Base-by-base conservation (phyloP, 257 asterid genomes). In the Solanum ossicruentum region DNA sequence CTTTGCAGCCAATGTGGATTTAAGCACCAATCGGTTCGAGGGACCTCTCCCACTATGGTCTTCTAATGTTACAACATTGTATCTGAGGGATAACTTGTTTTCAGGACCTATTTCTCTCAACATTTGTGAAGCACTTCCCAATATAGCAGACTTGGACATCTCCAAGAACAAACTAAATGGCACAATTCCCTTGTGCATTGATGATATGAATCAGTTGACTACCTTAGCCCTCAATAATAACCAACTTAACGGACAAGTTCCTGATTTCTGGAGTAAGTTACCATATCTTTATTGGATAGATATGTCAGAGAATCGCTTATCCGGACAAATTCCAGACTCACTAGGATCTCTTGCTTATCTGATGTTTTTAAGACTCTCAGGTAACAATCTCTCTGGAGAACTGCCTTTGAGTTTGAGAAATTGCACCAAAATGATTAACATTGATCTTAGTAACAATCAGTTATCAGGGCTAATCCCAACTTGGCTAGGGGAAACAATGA, bases 1-100 rank as follows among this genome's bases (percentile, higher is more conserved):
- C n/a, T 2, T 0, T 1, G 70, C 0, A 13, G 79, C 90, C 28
- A 84, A 81, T 43, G 87, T 89, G 5, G 90, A 87, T 55, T 73
- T 89, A 77, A 87, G 85, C 41, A 71, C 87, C 1, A 89, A 87
- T 51, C 56, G 12, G 3, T 87, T 86, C 13, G 54, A 84, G 56
- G 91, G 91, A 11, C 84, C 89, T 82, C 89, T 89, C 32, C 91
- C 91, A 1, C 88, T 89, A 32, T 87, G 91, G 91, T 32, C 90
- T 20, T 43, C 85, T 23, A 87, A 89, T 41, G 36, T 87, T 54
- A 60, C 87, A 71, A 23, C 84, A n/a, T 63, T 89, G 79, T 86
- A 86, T 86, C 79, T 87, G 72, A 84, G 87, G 89, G 85, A 70
- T 15, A 89, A 89, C 85, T 78, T 26, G 47, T 87, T 89, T 57